Conservation (phyloP, 257 asterid species). For the Nicotiana benthamiana region DNA sequence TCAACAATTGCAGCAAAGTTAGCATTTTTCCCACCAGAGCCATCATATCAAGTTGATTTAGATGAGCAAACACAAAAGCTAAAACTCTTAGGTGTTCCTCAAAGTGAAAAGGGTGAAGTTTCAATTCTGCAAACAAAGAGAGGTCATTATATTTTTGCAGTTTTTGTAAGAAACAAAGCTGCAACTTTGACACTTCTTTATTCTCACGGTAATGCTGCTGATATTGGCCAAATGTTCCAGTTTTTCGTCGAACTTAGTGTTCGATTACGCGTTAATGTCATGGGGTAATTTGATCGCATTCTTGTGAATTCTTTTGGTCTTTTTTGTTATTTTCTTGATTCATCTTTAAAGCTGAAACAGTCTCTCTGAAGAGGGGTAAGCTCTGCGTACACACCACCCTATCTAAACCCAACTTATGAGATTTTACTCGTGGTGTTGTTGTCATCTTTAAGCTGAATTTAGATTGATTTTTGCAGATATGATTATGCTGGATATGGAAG, state of each 20-base stretch:
- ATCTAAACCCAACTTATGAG: no score
- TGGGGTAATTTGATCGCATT: not conserved
- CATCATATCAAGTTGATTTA: not conserved
- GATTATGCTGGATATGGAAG: constrained; percentile 12
- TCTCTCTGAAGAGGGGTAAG: no score
- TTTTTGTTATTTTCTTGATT: not conserved
- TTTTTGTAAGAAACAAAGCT: constrained; percentile 6
- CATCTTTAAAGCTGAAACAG: not conserved
- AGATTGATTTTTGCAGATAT: not conserved
- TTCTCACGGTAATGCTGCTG: constrained; percentile 7
- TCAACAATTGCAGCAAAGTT: constrained; percentile 4
- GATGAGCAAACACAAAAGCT: constrained; percentile 2
- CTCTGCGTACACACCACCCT: no score
- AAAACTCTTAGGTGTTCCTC: not conserved
- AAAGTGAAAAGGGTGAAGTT: constrained; percentile 7
- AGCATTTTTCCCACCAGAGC: constrained; percentile 3
- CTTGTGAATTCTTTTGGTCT: not conserved
- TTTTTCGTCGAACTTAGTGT: not conserved
- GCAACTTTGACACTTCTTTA: not conserved
- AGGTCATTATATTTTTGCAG: not conserved
- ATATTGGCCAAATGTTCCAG: constrained; percentile 1
- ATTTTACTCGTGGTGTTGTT: no score
- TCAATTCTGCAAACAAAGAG: not conserved
- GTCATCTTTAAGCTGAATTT: not conserved
- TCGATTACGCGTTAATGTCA: not conserved